Base-by-base conservation (phyloP, 768 basidiomycete genomes). In the Coprinopsis marcescibilis region DNA sequence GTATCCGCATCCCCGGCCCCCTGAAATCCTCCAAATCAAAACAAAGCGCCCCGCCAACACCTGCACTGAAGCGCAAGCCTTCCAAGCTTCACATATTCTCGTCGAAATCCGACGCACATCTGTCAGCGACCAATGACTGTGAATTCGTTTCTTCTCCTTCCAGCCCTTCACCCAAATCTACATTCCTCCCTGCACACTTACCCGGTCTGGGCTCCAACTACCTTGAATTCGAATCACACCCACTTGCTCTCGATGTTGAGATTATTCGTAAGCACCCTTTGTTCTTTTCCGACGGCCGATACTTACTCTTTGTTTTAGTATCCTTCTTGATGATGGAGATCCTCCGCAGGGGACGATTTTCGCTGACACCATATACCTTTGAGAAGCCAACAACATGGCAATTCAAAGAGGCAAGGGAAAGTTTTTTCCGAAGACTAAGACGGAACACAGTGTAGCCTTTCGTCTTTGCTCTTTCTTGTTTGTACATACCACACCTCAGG, bases 241-340 rank as follows among this genome's bases (percentile, higher is more conserved):
- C 73, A 1, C 62, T 74, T 0, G 75, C 67, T 1, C 65, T 72
- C 41, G 70, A 69, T 32, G 67, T 72, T 7, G 80, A 81, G 57
- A 70, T 81, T 15, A 76, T 81, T 45, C 62, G 78, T 78, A 48
- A 49, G 72, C 57, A 21, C 36, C 23, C 50, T 43, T 19, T 25
- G 7, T 36, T 17, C 13, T 19, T 36, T 44, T 45, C 40, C 10
- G 15, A 15, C 38, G 34, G 37, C 49, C 25, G 33, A 13, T 7
- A 23, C 43, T 60, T 32, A 67, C 49, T 17, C 3, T 33, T 4
- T 11, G 27, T 12, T 17, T 24, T 7, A 80, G 80, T 81, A 6
- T 78, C 78, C 12, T 81, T 81, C 59, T 65, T 83, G 27, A 72
- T 83, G 62, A 75, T 83, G 70, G 80, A 83, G 57, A 76, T 81